These are phyloP conservation scores for Stagonosporopsis chrysanthemi DNA, from an alignment of 2,329 filamentous ascomycete species.

Conservation along the genomic window DNA sequence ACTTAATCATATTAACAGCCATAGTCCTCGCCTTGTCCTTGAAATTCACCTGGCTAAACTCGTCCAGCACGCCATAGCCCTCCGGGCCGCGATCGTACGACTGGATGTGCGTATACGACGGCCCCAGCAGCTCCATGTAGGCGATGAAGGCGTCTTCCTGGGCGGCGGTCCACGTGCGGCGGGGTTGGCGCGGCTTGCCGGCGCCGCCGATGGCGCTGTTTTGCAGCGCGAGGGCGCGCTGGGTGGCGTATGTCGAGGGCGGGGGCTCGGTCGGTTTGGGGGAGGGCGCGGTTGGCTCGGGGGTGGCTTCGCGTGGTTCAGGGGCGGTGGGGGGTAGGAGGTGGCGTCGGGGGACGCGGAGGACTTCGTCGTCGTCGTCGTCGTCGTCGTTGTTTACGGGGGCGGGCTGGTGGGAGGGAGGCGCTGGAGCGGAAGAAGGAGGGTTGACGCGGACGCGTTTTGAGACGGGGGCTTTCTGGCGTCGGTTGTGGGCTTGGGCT, in stretches of 20 bases:
- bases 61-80: slow-evolving; percentile 34
- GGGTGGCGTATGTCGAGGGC: slow-evolving; percentile 26
- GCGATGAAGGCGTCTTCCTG: slow-evolving; percentile 56
- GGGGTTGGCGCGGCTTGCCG: slow-evolving; percentile 27
- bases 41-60: slow-evolving; percentile 61
- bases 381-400: neutral
- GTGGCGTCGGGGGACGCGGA: neutral
- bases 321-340: slow-evolving; percentile 1
- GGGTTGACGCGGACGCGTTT: slow-evolving; percentile 39
- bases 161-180: slow-evolving; percentile 33
- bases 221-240: slow-evolving; percentile 30
- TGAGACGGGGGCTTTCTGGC: slow-evolving; percentile 43
- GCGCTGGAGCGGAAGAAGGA: slow-evolving; percentile 29
- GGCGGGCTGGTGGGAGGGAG: slow-evolving; percentile 41
- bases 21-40: slow-evolving; percentile 56
- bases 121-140: slow-evolving; percentile 57
- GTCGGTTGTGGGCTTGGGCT: slow-evolving; percentile 44
- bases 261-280: slow-evolving; percentile 39
- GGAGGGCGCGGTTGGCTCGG: slow-evolving; percentile 23
- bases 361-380: neutral
- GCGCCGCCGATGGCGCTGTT: slow-evolving; percentile 14
- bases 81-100: slow-evolving; percentile 24
- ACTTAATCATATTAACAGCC: slow-evolving; percentile 52
- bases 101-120: slow-evolving; percentile 57
- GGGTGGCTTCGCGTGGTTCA: slow-evolving; percentile 7